Evolutionary conservation across 495 filamentous ascomycete genomes (phyloP).

Genomic region (Parachaetomium inaequale): DNA sequence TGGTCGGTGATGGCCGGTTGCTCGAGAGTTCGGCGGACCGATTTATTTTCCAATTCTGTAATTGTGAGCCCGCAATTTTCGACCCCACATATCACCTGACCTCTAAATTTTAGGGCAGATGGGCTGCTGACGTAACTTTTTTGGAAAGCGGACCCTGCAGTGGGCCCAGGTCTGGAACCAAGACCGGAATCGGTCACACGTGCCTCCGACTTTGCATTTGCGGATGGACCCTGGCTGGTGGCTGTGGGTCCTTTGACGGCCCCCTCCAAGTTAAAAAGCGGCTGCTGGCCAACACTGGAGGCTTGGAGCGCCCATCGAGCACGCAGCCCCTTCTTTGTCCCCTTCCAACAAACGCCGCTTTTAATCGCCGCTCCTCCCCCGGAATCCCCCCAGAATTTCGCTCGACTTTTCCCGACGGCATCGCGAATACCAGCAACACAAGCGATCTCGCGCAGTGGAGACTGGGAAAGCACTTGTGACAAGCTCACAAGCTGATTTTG

Average conservation of each 20-base stretch:
- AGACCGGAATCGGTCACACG: slow-evolving; percentile 12
- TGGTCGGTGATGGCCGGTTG: slow-evolving; percentile 26
- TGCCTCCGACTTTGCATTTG: slow-evolving; percentile 2
- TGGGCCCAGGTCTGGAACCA: background rate
- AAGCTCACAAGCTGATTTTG: background rate
- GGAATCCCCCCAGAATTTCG: background rate
- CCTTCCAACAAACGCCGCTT: slow-evolving; percentile 5
- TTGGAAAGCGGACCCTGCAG: background rate
- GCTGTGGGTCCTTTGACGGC: slow-evolving; percentile 1
- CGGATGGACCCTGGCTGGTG: background rate
- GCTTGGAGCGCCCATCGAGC: slow-evolving; percentile 17
- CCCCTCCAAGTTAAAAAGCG: slow-evolving; percentile 20
- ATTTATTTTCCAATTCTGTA: slow-evolving; percentile 35
- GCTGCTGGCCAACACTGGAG: slow-evolving; percentile 15
- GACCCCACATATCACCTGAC: slow-evolving; percentile 33
- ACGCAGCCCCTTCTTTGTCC: slow-evolving; percentile 25
- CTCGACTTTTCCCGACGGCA: background rate
- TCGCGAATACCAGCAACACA: background rate
- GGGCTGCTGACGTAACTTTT: slow-evolving; percentile 19
- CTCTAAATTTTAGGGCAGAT: slow-evolving; percentile 30
- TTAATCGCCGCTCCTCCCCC: background rate
- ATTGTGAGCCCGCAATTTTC: slow-evolving; percentile 31
- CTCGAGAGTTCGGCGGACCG: slow-evolving; percentile 18
- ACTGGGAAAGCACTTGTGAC: background rate
- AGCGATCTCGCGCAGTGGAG: background rate